phyloP scores from a whole-genome alignment of 2,329 filamentous ascomycete species.

The Sporothrix protearum region DNA sequence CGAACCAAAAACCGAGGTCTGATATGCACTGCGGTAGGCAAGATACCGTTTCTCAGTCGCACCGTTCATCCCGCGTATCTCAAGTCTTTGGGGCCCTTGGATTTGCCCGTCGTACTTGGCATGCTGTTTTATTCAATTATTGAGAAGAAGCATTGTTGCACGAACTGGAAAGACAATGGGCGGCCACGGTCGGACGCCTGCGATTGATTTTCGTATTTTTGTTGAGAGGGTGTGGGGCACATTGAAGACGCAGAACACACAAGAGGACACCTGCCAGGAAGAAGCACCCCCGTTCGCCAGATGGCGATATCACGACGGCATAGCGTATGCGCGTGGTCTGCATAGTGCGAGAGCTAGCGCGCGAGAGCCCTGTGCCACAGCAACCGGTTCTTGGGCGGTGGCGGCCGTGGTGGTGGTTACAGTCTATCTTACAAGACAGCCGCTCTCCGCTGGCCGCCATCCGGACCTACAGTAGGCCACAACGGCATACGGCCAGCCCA shows the following conservation, averaged over 20 bases:
- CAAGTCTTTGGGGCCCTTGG: not conserved
- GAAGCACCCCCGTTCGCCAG: not conserved
- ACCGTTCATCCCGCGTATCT: not conserved
- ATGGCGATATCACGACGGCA: constrained; percentile 20
- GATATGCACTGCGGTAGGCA: not conserved
- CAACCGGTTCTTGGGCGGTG: not conserved
- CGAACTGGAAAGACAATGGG: not conserved
- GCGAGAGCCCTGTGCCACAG: not conserved
- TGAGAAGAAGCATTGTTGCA: not conserved
- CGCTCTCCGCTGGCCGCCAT: constrained; percentile 4
- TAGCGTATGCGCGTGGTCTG: constrained; percentile 20
- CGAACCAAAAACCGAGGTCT: not conserved
- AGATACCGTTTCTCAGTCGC: not conserved
- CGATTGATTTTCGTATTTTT: not conserved
- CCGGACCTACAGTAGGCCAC: constrained; percentile 11
- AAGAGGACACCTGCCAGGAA: not conserved
- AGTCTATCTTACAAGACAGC: no score
- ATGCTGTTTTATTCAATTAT: not conserved
- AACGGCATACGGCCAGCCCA: constrained; percentile 7
- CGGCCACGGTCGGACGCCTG: not conserved
- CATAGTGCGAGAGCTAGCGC: constrained; percentile 14
- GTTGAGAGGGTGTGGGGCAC: not conserved
- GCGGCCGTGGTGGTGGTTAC: not conserved
- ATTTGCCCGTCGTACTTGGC: not conserved
- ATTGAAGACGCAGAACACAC: not conserved